Conservation (phyloP, 2,329 filamentous ascomycete genomes). For the Sporothrix pseudoabietina region DNA sequence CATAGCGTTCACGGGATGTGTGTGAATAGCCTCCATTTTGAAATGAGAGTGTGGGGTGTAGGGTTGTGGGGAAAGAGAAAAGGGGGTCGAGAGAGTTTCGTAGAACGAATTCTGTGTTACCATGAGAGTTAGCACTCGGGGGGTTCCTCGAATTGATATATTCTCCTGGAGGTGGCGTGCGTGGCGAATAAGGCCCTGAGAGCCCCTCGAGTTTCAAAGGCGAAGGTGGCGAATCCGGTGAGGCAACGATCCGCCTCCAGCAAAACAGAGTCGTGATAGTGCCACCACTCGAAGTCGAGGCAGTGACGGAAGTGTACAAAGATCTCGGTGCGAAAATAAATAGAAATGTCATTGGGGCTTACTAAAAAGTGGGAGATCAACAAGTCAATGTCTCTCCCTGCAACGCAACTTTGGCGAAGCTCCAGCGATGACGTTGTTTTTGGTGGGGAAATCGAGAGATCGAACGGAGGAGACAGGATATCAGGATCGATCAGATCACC, state of each 20-base stretch:
- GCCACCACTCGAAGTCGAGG: not conserved
- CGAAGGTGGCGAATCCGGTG: slow-evolving; percentile 1
- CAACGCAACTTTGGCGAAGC: slow-evolving; percentile 33
- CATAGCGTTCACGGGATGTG: slow-evolving; percentile 85
- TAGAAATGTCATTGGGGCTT: slow-evolving; percentile 38
- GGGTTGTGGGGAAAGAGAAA: slow-evolving; percentile 27
- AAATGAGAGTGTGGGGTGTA: not conserved
- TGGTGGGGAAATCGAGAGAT: not conserved
- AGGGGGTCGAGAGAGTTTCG: not conserved
- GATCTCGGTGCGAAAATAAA: not conserved
- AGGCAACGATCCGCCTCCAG: not conserved
- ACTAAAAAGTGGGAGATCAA: slow-evolving; percentile 82
- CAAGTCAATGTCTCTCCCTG: slow-evolving; percentile 96
- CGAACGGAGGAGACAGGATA: not conserved
- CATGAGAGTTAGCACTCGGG: not conserved
- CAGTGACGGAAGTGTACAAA: not conserved
- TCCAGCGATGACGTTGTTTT: not conserved
- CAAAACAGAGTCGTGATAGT: not conserved
- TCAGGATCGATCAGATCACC: not conserved
- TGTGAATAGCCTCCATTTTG: slow-evolving; percentile 82
- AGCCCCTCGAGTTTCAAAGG: not conserved
- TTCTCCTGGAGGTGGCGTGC: slow-evolving; percentile 16
- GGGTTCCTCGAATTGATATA: not conserved
- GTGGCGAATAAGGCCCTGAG: not conserved
- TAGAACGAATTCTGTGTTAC: not conserved